Evolutionary conservation across 345 rosid genomes (phyloP).

Genomic region (Punica granatum): DNA sequence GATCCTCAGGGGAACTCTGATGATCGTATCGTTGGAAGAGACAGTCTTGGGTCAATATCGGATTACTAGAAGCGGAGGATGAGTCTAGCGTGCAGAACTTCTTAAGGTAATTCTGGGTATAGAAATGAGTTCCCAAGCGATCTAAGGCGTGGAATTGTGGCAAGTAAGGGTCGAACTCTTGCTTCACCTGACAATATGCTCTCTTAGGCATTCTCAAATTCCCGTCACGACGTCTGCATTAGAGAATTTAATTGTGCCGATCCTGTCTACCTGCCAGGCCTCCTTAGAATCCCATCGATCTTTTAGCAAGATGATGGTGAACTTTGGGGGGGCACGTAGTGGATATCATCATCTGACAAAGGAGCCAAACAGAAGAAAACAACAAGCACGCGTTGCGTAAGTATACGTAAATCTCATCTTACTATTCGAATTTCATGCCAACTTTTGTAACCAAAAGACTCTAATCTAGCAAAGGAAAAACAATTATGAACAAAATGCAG

Average conservation of each 20-base stretch:
- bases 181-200: constrained; percentile 29
- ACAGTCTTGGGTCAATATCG: constrained; percentile 42
- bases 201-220: constrained; percentile 34
- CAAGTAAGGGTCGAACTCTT: constrained; percentile 33
- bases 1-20: constrained; percentile 47
- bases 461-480: not conserved
- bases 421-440: not conserved
- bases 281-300: not conserved
- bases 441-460: not conserved
- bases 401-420: not conserved
- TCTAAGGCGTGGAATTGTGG: constrained; percentile 34
- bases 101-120: constrained; percentile 29
- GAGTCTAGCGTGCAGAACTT: constrained; percentile 58
- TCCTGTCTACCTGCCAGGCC: not conserved
- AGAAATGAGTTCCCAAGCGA: constrained; percentile 22
- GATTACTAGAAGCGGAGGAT: constrained; percentile 41
- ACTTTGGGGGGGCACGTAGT: not conserved
- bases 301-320: not conserved
- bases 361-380: not conserved
- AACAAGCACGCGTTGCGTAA: not conserved
- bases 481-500: too few species aligned
- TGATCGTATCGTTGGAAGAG: constrained; percentile 26
- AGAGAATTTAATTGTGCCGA: not conserved
- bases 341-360: not conserved
- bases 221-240: constrained; percentile 33